phyloP scores from a whole-genome alignment of 2,329 filamentous ascomycete genomes.

The Magnaporthales sp. region DNA sequence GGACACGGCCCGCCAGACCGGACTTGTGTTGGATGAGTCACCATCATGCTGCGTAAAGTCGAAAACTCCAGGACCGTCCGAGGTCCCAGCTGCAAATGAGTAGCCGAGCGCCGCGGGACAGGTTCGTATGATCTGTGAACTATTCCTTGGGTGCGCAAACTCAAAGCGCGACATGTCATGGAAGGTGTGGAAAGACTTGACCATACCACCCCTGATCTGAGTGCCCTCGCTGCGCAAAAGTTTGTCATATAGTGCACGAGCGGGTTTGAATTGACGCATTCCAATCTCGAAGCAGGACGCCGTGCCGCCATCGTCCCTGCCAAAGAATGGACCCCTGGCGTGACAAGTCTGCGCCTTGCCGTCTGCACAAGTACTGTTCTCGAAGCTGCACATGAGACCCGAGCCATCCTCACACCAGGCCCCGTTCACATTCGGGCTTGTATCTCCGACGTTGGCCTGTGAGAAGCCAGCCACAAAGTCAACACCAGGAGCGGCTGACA shows the following conservation, averaged over 20 bases:
- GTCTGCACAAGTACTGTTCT: conserved; percentile 69
- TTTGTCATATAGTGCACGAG: conserved; percentile 32
- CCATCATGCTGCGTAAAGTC: conserved; percentile 86
- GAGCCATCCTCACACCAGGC: conserved; percentile 82
- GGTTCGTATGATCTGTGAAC: conserved; percentile 54
- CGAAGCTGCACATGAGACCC: conserved; percentile 56
- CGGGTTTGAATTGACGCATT: conserved; percentile 54
- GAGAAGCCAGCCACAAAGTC: conserved; percentile 85
- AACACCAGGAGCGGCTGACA: conserved; percentile 45
- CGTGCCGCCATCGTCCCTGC: conserved; percentile 58
- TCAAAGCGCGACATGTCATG: conserved; percentile 67
- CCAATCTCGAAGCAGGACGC: conserved; percentile 74
- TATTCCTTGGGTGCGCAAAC: conserved; percentile 57
- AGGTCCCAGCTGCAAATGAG: conserved; percentile 83
- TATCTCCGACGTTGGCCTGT: conserved; percentile 85
- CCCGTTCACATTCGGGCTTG: conserved; percentile 74
- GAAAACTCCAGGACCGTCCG: conserved; percentile 78
- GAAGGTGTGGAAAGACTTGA: conserved; percentile 75
- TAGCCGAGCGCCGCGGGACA: conserved; percentile 83
- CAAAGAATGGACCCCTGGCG: conserved; percentile 59
- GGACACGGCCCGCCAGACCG: conserved; percentile 72
- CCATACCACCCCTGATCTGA: conserved; percentile 51
- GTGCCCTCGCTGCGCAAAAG: conserved; percentile 25
- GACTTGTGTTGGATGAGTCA: conserved; percentile 54
- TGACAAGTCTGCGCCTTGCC: conserved; percentile 61